Conservation (phyloP, 352 stramenopile species). For the Phytopythium vexans region DNA sequence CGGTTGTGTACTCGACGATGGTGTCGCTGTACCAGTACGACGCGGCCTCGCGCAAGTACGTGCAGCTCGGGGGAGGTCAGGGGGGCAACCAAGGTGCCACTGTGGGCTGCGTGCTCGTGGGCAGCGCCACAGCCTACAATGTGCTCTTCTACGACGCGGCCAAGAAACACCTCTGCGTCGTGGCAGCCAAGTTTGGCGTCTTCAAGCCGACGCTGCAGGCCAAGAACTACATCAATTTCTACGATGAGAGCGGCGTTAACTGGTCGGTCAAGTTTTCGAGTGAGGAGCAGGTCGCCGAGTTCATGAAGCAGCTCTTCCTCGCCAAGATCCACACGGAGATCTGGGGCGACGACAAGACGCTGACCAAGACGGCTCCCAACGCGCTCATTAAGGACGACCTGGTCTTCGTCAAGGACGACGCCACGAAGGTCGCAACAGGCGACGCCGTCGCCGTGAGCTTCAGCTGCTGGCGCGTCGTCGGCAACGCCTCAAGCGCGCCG, state of each 20-base stretch:
- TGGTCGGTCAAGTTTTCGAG: slow-evolving; percentile 76
- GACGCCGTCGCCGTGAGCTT: slow-evolving; percentile 69
- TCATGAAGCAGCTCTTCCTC: slow-evolving; percentile 69
- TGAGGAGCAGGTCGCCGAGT: slow-evolving; percentile 57
- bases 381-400: slow-evolving; percentile 55
- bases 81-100: slow-evolving; percentile 22
- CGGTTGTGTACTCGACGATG: slow-evolving; percentile 63
- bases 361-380: slow-evolving; percentile 42
- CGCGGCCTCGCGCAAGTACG: slow-evolving; percentile 44
- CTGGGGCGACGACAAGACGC: slow-evolving; percentile 57
- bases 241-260: slow-evolving; percentile 65
- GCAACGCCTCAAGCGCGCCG: slow-evolving; percentile 51
- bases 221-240: slow-evolving; percentile 84
- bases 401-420: slow-evolving; percentile 33
- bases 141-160: slow-evolving; percentile 72
- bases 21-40: slow-evolving; percentile 82
- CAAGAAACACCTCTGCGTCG: slow-evolving; percentile 61
- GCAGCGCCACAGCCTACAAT: slow-evolving; percentile 59
- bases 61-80: slow-evolving; percentile 40
- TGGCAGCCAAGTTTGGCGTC: slow-evolving; percentile 44
- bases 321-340: slow-evolving; percentile 81
- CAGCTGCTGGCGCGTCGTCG: slow-evolving; percentile 74
- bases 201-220: slow-evolving; percentile 71
- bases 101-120: slow-evolving; percentile 73
- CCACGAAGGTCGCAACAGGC: slow-evolving; percentile 31